Evolutionary conservation across 257 asterid genomes (phyloP).

Genomic region (Solanum appendiculatum): DNA sequence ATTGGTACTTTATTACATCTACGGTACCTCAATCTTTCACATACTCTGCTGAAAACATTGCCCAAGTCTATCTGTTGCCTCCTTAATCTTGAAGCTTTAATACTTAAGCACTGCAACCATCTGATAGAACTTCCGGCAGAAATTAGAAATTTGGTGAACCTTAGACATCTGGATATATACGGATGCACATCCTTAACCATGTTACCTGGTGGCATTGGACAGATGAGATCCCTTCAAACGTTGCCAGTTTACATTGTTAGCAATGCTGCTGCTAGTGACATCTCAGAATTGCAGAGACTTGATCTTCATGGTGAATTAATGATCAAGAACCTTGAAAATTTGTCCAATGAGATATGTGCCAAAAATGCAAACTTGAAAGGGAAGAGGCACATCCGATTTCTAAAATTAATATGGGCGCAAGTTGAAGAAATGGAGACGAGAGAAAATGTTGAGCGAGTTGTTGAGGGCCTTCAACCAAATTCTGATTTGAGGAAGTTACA

Average conservation of each 20-base stretch:
- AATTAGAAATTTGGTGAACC: background rate
- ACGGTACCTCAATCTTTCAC: constrained; percentile 4
- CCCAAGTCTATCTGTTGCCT: constrained; percentile 2
- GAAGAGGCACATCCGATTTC: background rate
- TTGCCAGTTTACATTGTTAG: background rate
- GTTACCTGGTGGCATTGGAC: constrained; percentile 1
- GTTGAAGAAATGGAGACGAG: background rate
- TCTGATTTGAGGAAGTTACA: background rate
- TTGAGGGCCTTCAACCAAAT: constrained; percentile 1
- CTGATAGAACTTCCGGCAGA: background rate
- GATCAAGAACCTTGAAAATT: constrained; percentile 3
- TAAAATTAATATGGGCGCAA: background rate
- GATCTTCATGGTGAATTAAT: background rate
- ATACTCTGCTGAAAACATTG: background rate
- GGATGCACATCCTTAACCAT: background rate
- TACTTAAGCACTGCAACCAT: background rate
- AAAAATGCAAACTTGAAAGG: background rate
- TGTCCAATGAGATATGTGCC: background rate
- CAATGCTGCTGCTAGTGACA: background rate
- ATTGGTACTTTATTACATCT: constrained; percentile 2
- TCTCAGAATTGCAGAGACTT: constrained; percentile 3
- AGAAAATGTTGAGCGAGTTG: background rate
- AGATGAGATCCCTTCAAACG: background rate
- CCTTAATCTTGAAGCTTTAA: background rate
- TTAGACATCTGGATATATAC: constrained; percentile 1